These are phyloP conservation scores for Pterocarpus macrocarpus DNA, from an alignment of 306 rosid species.

Conservation along the genomic window DNA sequence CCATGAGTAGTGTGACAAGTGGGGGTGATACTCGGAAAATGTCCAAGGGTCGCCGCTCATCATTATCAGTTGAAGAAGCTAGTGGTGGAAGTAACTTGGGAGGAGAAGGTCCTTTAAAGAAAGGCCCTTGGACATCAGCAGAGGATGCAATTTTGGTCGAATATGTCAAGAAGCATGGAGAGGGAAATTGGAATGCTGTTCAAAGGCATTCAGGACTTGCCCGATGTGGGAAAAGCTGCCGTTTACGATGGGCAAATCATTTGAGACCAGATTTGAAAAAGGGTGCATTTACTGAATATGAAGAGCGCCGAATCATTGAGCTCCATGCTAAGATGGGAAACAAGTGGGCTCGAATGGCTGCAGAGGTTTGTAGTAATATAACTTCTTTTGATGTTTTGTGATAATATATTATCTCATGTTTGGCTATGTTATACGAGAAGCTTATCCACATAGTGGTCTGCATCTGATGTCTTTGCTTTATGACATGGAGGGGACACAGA, in stretches of 20 bases:
- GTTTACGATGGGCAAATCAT: conserved; percentile 91
- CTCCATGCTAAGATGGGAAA: conserved; percentile 78
- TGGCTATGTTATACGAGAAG: conserved; percentile 26
- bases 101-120: conserved; percentile 63
- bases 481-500: background rate
- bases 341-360: conserved; percentile 94
- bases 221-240: conserved; percentile 92
- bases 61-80: conserved; percentile 54
- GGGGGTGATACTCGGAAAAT: conserved; percentile 54
- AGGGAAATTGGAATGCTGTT: conserved; percentile 90
- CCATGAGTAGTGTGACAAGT: conserved; percentile 55
- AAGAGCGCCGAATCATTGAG: conserved; percentile 66
- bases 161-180: conserved; percentile 78
- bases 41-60: conserved; percentile 45
- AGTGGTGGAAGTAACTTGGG: conserved; percentile 50
- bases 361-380: conserved; percentile 52
- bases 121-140: conserved; percentile 87
- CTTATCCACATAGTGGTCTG: conserved; percentile 20
- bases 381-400: conserved; percentile 24
- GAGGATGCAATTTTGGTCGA: conserved; percentile 85
- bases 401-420: conserved; percentile 20
- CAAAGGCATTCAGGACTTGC: conserved; percentile 78
- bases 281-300: conserved; percentile 74
- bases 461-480: conserved; percentile 8
- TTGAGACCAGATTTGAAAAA: conserved; percentile 82